Conservation (phyloP, 1,284 basidiomycete species). For the Tetrapyrgos nigripes region DNA sequence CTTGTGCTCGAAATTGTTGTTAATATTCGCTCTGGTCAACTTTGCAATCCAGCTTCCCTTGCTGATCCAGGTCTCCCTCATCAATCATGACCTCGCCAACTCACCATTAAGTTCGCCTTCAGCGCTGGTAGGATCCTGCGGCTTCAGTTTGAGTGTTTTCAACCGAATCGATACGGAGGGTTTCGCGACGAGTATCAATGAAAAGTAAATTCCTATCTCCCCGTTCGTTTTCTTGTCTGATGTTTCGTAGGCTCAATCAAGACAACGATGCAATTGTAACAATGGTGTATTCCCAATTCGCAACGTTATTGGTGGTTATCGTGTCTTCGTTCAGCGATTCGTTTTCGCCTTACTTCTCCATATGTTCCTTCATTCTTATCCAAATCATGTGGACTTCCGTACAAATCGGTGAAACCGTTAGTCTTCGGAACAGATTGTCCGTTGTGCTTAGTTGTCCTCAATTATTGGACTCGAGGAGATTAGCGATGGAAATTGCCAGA, state of each 20-base stretch:
- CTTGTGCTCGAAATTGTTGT: neutral
- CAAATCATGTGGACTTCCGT: neutral
- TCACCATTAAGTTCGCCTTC: neutral
- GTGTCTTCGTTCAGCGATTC: neutral
- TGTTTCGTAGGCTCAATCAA: neutral
- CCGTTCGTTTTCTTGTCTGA: too few species aligned
- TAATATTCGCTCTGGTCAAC: neutral
- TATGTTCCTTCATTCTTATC: neutral
- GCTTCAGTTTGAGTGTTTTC: too few species aligned
- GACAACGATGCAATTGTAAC: neutral
- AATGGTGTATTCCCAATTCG: neutral
- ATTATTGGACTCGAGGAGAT: neutral
- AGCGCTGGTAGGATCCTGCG: neutral
- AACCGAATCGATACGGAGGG: too few species aligned
- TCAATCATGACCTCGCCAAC: neutral
- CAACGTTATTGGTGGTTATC: neutral
- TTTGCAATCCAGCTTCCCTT: neutral
- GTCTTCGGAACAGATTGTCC: neutral
- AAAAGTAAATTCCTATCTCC: too few species aligned
- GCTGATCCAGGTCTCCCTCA: neutral
- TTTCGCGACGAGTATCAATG: too few species aligned
- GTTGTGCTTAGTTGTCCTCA: neutral
- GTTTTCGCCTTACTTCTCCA: neutral
- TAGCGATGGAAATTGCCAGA: neutral
- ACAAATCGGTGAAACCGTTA: neutral